Conservation (phyloP, 1,139 yeast species). For the Magnusiomyces ingens region DNA sequence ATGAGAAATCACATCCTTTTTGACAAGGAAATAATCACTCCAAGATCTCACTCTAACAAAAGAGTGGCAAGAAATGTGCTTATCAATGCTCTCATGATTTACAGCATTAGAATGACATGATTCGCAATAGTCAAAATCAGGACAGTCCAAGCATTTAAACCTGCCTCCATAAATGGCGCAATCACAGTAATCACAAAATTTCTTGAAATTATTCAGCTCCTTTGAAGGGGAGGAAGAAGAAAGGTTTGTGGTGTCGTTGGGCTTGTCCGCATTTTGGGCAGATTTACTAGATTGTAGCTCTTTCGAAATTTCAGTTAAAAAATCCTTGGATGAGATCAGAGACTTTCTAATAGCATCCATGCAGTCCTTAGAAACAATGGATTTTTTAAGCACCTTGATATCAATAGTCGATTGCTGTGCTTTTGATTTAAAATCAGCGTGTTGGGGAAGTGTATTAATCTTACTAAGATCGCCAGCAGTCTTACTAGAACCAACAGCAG, state of each 20-base stretch:
- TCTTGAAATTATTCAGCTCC: too few species aligned
- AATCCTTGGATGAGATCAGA: too few species aligned
- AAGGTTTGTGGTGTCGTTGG: too few species aligned
- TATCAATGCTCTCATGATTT: neutral
- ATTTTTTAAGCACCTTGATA: too few species aligned
- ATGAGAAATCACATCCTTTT: conserved; percentile 18
- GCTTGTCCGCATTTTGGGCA: too few species aligned
- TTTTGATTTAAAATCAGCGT: too few species aligned
- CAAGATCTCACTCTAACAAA: conserved; percentile 20
- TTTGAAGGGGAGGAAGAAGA: too few species aligned
- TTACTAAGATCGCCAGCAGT: neutral
- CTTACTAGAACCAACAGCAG: neutral
- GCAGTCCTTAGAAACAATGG: too few species aligned
- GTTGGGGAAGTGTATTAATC: too few species aligned
- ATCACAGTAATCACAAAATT: conserved; percentile 18
- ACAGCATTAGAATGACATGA: conserved; percentile 8
- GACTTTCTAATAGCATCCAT: too few species aligned
- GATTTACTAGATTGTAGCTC: neutral
- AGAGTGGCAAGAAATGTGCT: conserved; percentile 16
- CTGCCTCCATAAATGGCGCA: conserved; percentile 37
- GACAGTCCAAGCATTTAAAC: conserved; percentile 45
- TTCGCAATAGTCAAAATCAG: conserved; percentile 42
- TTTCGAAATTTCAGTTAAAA: neutral
- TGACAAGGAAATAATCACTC: conserved; percentile 11
- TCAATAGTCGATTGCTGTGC: too few species aligned